Evolutionary conservation across 306 rosid species (phyloP).

Genomic region (Citrullus mucosospermus): DNA sequence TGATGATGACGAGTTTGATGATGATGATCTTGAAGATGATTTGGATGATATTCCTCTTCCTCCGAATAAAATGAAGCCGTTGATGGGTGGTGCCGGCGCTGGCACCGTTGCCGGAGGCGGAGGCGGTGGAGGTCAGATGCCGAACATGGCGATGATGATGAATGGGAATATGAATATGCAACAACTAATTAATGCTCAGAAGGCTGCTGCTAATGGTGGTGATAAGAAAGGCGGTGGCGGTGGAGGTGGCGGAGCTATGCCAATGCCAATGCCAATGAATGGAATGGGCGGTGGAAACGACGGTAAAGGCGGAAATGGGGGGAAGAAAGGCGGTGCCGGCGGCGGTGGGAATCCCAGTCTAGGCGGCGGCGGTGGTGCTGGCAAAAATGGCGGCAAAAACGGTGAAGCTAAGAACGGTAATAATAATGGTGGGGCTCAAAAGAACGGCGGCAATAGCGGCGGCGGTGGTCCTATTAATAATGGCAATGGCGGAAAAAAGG

Average conservation of each 20-base stretch:
- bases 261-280: constrained; percentile 12
- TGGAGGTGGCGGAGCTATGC: constrained; percentile 10
- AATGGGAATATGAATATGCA: constrained; percentile 16
- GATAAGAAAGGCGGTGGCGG: background rate
- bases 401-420: constrained; percentile 11
- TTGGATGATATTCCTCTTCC: constrained; percentile 28
- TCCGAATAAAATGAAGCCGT: constrained; percentile 29
- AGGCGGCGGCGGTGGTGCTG: constrained; percentile 21
- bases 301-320: constrained; percentile 32
- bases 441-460: constrained; percentile 15
- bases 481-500: constrained; percentile 32
- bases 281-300: constrained; percentile 18
- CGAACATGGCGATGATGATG: constrained; percentile 23
- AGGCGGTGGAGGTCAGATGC: background rate
- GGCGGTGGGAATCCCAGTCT: constrained; percentile 22
- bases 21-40: constrained; percentile 38
- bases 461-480: constrained; percentile 14
- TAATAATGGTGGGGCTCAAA: constrained; percentile 13
- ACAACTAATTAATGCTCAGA: constrained; percentile 31
- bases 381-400: constrained; percentile 24
- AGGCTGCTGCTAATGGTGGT: constrained; percentile 17
- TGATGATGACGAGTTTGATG: constrained; percentile 15
- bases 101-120: constrained; percentile 2
- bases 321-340: constrained; percentile 30
- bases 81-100: constrained; percentile 17